Evolutionary conservation across 768 basidiomycete species (phyloP).

Genomic region (Lactarius psammicola): DNA sequence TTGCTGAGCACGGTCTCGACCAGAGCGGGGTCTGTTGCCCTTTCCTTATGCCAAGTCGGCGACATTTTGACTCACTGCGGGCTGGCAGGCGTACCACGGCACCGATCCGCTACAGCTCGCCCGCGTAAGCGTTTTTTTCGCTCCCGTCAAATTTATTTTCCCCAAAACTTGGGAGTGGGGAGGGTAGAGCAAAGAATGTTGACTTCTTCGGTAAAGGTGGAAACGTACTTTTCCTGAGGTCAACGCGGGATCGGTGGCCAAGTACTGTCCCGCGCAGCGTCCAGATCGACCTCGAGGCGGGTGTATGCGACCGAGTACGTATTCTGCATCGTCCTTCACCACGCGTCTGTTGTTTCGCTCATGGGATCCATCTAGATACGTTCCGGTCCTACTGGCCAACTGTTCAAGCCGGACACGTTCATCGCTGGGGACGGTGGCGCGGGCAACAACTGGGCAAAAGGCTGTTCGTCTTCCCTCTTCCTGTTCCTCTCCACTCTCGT

Average conservation of each 20-base stretch:
- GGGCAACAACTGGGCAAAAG: constrained; percentile 96
- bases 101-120: constrained; percentile 71
- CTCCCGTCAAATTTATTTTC: neutral
- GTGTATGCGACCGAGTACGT: constrained; percentile 76
- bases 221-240: constrained; percentile 83
- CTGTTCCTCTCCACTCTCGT: constrained; percentile 30
- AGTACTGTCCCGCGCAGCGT: constrained; percentile 90
- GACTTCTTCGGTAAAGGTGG: constrained; percentile 47
- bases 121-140: constrained; percentile 47
- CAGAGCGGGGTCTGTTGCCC: constrained; percentile 55
- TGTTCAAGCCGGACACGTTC: constrained; percentile 90
- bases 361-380: constrained; percentile 48
- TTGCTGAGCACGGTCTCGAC: constrained; percentile 83
- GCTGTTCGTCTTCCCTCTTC: constrained; percentile 56
- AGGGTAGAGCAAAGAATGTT: neutral
- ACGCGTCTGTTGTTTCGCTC: neutral
- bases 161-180: neutral
- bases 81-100: constrained; percentile 53
- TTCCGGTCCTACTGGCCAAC: constrained; percentile 61
- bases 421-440: constrained; percentile 61
- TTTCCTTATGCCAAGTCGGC: neutral
- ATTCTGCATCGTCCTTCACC: neutral
- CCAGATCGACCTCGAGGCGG: constrained; percentile 86
- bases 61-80: neutral
- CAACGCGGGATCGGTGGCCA: constrained; percentile 45